Conservation (phyloP, 2,329 filamentous ascomycete species). For the Talaromyces atroroseus region DNA sequence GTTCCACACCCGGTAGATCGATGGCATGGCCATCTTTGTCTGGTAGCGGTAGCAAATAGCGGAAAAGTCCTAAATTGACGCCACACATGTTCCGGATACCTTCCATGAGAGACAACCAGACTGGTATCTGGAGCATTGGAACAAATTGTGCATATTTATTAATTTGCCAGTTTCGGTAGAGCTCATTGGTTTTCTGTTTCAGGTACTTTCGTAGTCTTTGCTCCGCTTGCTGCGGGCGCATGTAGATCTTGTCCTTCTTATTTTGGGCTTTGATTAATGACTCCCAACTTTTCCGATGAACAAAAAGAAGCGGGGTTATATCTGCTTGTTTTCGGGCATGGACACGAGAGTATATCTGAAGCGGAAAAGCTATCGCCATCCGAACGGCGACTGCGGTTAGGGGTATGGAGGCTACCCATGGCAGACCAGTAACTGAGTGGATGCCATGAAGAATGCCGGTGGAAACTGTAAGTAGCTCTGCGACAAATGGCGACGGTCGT, state of each 20-base stretch:
- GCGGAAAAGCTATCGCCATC: slow-evolving; percentile 42
- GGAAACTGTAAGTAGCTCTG: slow-evolving; percentile 39
- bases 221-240: slow-evolving; percentile 15
- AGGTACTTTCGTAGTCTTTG: slow-evolving; percentile 20
- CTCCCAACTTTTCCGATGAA: slow-evolving; percentile 28
- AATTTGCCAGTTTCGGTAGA: slow-evolving; percentile 34
- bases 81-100: slow-evolving; percentile 45
- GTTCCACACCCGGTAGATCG: slow-evolving; percentile 35
- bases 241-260: slow-evolving; percentile 5
- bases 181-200: slow-evolving; percentile 18
- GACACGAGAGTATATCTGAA: slow-evolving; percentile 41
- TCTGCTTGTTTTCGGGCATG: slow-evolving; percentile 37
- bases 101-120: slow-evolving; percentile 46
- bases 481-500: slow-evolving; percentile 36
- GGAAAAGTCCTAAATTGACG: slow-evolving; percentile 35
- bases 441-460: slow-evolving; percentile 47
- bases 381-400: slow-evolving; percentile 50
- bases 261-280: slow-evolving; percentile 6
- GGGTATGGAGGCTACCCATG: slow-evolving; percentile 53
- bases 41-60: slow-evolving; percentile 29
- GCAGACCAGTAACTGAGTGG: slow-evolving; percentile 44
- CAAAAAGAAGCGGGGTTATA: slow-evolving; percentile 38
- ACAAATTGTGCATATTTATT: slow-evolving; percentile 28
- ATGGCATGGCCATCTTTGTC: slow-evolving; percentile 16
- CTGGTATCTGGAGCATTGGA: slow-evolving; percentile 38